Evolutionary conservation across 2,329 filamentous ascomycete species (phyloP), one percentile per base, ranked within the genome.

Genomic region (Ophiostoma australiae): DNA sequence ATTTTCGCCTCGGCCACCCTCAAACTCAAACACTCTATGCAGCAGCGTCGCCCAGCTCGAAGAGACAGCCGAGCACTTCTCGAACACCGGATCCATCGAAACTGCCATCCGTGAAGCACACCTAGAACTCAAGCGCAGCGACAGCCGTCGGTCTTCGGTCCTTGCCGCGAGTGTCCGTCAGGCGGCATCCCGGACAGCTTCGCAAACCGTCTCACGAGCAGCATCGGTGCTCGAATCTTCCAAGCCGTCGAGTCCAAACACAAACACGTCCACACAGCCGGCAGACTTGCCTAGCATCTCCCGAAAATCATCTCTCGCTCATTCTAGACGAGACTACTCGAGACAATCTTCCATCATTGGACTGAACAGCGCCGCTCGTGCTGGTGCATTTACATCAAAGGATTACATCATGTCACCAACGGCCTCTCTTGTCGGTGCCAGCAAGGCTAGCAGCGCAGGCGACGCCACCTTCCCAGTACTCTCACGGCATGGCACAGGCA

Each of bases 41-140:
- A 66, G 63, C 77, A 93, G 90, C 80, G 89, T 94, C 73, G 88
- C 89, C 74, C 87, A 89, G 68, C 86, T 94, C 73, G 91, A 94
- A 79, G 89, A 90, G 74, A 90, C 88, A 13, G 91, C 91, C 68
- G 91, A 93, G 79, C 86, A 88, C 74, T 83, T 94, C 78, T 91
- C 90, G 75, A 86, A 87, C 81, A 89, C 88, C 71, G 91, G 89
- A 73, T 92, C 91, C 73, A 91, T 93, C 76, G 90, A 91, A 76
- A 87, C 91, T 81, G 90, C 91, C 75, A 94, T 93, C 76, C 86
- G 90, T 72, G 87, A 90, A 76, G 83, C 92, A 74, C 89, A 92
- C 79, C 83, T 87, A 73, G 89, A 91, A 79, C 82, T 91, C 77
- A 92, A 91, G 80, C 85, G 87, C 74, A 87, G 84, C 77, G 90